These are phyloP conservation scores for Pythium apleroticum DNA, from an alignment of 352 stramenopile species.

Conservation along the genomic window DNA sequence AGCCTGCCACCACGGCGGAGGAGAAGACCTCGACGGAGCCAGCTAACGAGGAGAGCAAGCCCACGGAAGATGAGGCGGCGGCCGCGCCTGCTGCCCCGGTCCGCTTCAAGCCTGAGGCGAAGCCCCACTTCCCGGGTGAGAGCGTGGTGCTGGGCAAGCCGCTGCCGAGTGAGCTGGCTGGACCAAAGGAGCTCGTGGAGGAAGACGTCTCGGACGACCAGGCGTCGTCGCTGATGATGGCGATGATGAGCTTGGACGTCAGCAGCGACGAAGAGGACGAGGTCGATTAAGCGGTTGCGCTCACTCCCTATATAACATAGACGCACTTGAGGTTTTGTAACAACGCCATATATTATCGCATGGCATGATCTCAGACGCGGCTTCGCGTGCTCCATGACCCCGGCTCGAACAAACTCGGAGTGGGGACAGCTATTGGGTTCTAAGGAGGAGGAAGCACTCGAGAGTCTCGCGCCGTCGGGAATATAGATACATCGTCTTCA, in stretches of 20 bases:
- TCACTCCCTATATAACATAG: constrained; percentile 2
- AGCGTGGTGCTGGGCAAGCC: constrained; percentile 39
- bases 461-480: constrained; percentile 13
- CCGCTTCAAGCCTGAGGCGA: background rate
- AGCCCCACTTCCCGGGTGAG: constrained; percentile 1
- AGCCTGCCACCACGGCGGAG: background rate
- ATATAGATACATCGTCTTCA: constrained; percentile 28
- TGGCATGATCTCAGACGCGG: constrained; percentile 12
- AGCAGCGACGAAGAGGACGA: constrained; percentile 84
- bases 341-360: constrained; percentile 8
- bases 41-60: background rate
- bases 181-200: constrained; percentile 35
- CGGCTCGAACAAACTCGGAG: constrained; percentile 1
- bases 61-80: background rate
- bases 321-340: background rate
- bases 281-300: constrained; percentile 16
- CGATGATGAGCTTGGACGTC: constrained; percentile 78
- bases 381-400: constrained; percentile 5
- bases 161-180: constrained; percentile 33
- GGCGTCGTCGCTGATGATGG: constrained; percentile 58
- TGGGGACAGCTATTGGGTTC: constrained; percentile 6
- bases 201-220: constrained; percentile 72
- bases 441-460: constrained; percentile 7
- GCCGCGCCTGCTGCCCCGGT: background rate
- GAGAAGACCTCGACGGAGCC: background rate